Base-by-base conservation (phyloP, 805 yeast genomes). In the Candida jianshihensis region DNA sequence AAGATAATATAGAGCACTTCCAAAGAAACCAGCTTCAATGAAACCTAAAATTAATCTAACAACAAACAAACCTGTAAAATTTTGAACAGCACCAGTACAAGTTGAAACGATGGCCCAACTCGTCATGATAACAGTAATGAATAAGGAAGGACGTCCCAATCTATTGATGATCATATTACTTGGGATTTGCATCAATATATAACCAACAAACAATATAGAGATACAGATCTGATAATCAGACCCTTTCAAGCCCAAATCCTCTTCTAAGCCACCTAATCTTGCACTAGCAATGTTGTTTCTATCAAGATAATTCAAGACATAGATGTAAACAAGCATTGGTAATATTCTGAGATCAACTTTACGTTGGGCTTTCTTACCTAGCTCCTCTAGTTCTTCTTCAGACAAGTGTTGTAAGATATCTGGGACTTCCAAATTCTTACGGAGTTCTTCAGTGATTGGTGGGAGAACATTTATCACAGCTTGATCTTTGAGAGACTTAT, bases 171-270 rank as follows among this genome's bases (percentile, higher is more conserved):
- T 46, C 49, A 61, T 54, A 34, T 66, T 66, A 1, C 74, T 61
- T 9, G 78, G 78, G 20, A 72, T 59, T 40, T 68, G 74, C 25
- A 75, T 75, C 26, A 73, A 43, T 32, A 71, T 64, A 38, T 73
- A 73, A 14, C 78, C 78, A 15, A 68, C 68, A 34, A 42, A 72
- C 66, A 51, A 64, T 30, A 74, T 63, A n/a, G 77, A 66, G 38
- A 74, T 68, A 52, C 68, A 63, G 5, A 71, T 70, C 47, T 73
- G 72, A 41, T 68, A 71, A 45, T 70, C 65, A 28, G 50, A 51
- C 7, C 73, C 73, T 4, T 50, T 42, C 29, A 71, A 54, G 1
- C 60, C 59, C 34, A 71, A 51, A 38, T 71, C 75, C 8, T 62
- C 59, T 48, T 71, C 75, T 19, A 71, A 48, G 2, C 71, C 70